Evolutionary conservation across 108 stramenopile genomes (phyloP).

Genomic region (Cyclotella cryptica): DNA sequence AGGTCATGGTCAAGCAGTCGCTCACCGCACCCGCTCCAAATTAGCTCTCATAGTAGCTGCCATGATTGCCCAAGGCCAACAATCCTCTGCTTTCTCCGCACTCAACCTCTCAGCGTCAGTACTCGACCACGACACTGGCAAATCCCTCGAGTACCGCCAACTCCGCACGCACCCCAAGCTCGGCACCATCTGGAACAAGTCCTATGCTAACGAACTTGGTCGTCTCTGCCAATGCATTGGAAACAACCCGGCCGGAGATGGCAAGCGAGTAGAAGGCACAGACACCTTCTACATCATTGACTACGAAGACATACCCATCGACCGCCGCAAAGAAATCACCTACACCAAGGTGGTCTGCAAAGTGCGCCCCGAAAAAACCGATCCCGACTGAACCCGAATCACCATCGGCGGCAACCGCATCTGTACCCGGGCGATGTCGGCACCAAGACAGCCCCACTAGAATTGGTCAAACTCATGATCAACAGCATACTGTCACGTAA

Average conservation of each 20-base stretch:
- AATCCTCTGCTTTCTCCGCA: background rate
- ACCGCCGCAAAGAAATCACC: conserved; percentile 28
- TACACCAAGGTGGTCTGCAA: conserved; percentile 36
- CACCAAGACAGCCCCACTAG: conserved; percentile 25
- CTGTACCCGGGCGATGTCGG: conserved; percentile 7
- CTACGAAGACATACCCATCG: conserved; percentile 36
- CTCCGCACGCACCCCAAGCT: conserved; percentile 15
- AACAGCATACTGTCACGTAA: conserved; percentile 52
- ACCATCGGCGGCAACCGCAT: conserved; percentile 54
- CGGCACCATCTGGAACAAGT: conserved; percentile 25
- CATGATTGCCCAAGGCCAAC: background rate
- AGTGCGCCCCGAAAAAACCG: conserved; percentile 36
- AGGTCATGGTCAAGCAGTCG: background rate
- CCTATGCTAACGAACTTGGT: conserved; percentile 28
- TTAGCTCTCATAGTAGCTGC: background rate
- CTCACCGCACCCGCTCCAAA: background rate
- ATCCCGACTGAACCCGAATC: conserved; percentile 15
- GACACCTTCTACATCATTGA: conserved; percentile 17
- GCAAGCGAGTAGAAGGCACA: conserved; percentile 11
- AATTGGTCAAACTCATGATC: conserved; percentile 42
- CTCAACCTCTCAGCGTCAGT: conserved; percentile 10
- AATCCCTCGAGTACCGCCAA: conserved; percentile 28
- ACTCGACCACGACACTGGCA: conserved; percentile 22
- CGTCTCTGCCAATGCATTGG: conserved; percentile 30
- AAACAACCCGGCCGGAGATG: background rate